These are phyloP conservation scores for Xanthoconium purpureum DNA, from an alignment of 768 basidiomycete genomes.

Conservation along the genomic window DNA sequence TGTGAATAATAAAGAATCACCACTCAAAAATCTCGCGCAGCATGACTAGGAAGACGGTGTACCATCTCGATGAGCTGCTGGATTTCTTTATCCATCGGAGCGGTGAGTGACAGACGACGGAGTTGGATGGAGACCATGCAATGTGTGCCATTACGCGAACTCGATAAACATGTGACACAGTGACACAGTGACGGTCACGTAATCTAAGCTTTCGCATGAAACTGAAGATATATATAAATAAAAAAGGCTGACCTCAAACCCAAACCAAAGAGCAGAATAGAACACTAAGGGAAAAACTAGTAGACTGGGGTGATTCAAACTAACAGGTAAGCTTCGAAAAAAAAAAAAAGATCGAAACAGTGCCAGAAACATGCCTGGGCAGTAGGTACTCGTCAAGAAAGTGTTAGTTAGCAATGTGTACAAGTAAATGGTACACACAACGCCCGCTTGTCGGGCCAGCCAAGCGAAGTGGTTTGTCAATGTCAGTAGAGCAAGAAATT, in stretches of 20 bases:
- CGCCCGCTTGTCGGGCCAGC: constrained; percentile 28
- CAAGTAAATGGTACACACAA: constrained; percentile 30
- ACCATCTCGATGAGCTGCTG: constrained; percentile 67
- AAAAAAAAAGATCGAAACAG: constrained; percentile 5
- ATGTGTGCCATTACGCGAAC: constrained; percentile 21
- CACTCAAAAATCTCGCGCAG: neutral
- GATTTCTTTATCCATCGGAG: constrained; percentile 50
- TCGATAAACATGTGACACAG: constrained; percentile 24
- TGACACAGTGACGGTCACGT: constrained; percentile 20
- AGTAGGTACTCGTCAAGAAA: constrained; percentile 16
- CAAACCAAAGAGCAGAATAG: constrained; percentile 8
- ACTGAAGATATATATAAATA: constrained; percentile 4
- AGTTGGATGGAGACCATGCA: constrained; percentile 14
- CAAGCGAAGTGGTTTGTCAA: constrained; percentile 16
- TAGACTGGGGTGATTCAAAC: constrained; percentile 1
- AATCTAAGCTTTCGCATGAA: neutral
- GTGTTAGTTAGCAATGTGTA: constrained; percentile 19
- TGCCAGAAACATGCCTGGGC: constrained; percentile 1
- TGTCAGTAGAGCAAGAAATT: constrained; percentile 2
- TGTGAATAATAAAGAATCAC: constrained; percentile 28
- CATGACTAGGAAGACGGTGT: constrained; percentile 6
- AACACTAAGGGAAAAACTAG: constrained; percentile 3
- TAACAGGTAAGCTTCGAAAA: constrained; percentile 5
- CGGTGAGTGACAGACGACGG: neutral
- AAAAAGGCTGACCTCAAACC: constrained; percentile 18